Percentiles rank a stretch among this genome's conserved stretches.
Evolutionary conservation across 257 asterid genomes (phyloP).

Genomic region (Agastache rugosa): DNA sequence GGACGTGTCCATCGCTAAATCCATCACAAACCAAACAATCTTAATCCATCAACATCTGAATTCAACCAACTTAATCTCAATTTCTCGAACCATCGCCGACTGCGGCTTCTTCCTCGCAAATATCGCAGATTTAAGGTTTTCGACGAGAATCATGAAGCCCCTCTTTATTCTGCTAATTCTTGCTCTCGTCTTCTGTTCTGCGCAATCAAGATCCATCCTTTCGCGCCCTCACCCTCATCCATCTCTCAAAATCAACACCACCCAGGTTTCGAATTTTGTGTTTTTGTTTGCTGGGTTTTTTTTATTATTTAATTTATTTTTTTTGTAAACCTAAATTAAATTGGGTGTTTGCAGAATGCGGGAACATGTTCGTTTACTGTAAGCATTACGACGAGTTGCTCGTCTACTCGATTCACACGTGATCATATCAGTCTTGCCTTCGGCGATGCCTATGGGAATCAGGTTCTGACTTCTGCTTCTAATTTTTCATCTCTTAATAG

Average conservation of each 20-base stretch:
- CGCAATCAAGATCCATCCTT: slow-evolving; percentile 46
- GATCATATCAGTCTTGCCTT: slow-evolving; percentile 88
- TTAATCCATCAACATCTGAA: neutral
- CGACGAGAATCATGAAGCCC: slow-evolving; percentile 32
- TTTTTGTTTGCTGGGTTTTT: too few species aligned
- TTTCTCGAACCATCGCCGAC: neutral
- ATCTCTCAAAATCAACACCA: slow-evolving; percentile 50
- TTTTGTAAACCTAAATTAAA: neutral
- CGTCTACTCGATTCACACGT: slow-evolving; percentile 68
- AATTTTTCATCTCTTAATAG: neutral
- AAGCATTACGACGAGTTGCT: slow-evolving; percentile 80
- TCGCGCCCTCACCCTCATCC: slow-evolving; percentile 45
- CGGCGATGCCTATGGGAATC: slow-evolving; percentile 97
- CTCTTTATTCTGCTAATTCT: slow-evolving; percentile 36
- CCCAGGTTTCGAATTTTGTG: slow-evolving; percentile 42
- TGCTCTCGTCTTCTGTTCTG: slow-evolving; percentile 32
- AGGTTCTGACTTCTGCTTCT: slow-evolving; percentile 53
- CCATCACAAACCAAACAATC: slow-evolving; percentile 14
- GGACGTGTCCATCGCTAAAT: slow-evolving; percentile 23
- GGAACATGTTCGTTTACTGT: slow-evolving; percentile 72
- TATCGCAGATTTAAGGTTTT: slow-evolving; percentile 24
- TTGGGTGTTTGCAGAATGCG: slow-evolving; percentile 43
- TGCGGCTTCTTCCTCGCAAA: neutral
- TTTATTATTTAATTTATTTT: neutral
- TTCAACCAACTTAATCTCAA: neutral